Conservation (phyloP, 208 protist species). For the Trypanosoma cruzi region DNA sequence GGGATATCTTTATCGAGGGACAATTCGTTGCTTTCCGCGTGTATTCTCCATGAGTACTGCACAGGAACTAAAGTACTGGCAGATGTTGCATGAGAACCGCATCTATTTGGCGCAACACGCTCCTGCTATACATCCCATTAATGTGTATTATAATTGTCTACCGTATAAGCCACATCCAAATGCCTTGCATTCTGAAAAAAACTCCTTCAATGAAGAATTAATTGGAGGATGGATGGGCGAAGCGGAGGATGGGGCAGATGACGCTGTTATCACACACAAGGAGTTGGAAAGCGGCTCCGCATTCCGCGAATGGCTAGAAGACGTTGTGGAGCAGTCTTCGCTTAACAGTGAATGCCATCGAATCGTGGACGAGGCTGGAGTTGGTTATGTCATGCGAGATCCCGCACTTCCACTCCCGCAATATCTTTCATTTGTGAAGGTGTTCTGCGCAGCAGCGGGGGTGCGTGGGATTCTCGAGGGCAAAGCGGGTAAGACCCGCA, state of each 20-base stretch:
- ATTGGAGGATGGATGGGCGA: constrained; percentile 64
- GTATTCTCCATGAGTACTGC: constrained; percentile 69
- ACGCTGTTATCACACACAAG: constrained; percentile 49
- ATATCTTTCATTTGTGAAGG: constrained; percentile 76
- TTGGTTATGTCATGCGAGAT: constrained; percentile 76
- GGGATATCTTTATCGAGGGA: constrained; percentile 64
- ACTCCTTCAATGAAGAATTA: constrained; percentile 14
- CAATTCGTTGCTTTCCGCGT: constrained; percentile 70
- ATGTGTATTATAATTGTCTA: constrained; percentile 76
- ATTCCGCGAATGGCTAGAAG: constrained; percentile 77
- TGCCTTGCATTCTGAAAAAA: constrained; percentile 15
- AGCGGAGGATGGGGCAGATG: constrained; percentile 43
- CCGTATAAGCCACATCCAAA: constrained; percentile 46
- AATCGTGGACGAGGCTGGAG: constrained; percentile 46
- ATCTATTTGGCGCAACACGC: constrained; percentile 66
- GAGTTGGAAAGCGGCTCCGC: constrained; percentile 38
- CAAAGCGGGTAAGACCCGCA: constrained; percentile 5
- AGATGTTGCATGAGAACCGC: constrained; percentile 50
- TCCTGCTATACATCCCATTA: constrained; percentile 61
- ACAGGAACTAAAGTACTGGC: constrained; percentile 63
- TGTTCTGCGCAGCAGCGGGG: constrained; percentile 52
- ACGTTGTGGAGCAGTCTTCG: constrained; percentile 79
- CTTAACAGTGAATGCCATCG: constrained; percentile 55
- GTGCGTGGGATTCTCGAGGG: constrained; percentile 57
- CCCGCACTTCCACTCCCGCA: constrained; percentile 67